Evolutionary conservation across 345 rosid species (phyloP), one percentile per base, ranked within the genome.

Genomic region (Rubroshorea leprosula): DNA sequence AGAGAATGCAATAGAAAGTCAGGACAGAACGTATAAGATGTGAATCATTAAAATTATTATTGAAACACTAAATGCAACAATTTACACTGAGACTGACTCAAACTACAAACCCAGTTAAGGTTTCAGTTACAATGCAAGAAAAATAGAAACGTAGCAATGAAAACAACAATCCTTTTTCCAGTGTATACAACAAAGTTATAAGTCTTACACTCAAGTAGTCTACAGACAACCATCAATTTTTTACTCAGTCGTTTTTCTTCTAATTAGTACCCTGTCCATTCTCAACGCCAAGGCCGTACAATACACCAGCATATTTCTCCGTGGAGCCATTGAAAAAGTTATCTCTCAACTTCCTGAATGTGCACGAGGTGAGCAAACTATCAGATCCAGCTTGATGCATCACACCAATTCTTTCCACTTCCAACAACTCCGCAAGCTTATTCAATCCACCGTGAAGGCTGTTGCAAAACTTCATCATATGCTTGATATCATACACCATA

Each of bases 321-420:
- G 77, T 65, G 0, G 84, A 80, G 16, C 92, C 92, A 0, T 39
- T 75, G 86, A 89, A 89, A 61, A 82, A 86, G 64, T 64, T 83
- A 24, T 86, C 92, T 62, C 81, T 86, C 74, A 89, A 78, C 83
- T 89, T 89, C 85, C 82, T 80, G 74, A 82, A 89, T 9, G 95
- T 77, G 76, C 83, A 78, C 6, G 84, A 75, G 8, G 97, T 89
- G 63, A 89, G 92, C 90, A 89, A 82, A 57, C 97, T 89, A 72
- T 89, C 97, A 0, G 96, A 89, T 41, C 96, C 96, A 0, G 96
- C 96, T 61, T 86, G 96, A 76, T 89, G 96, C 68, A 86, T 78
- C 10, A 77, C 50, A 14, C 91, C 96, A 29, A 89, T 72, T 71
- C 97, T 80, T 59, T 89, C 96, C 22, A 89, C 96, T 39, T 87